phyloP scores from a whole-genome alignment of 139 green algal species.

The Tetradesmus obliquus region DNA sequence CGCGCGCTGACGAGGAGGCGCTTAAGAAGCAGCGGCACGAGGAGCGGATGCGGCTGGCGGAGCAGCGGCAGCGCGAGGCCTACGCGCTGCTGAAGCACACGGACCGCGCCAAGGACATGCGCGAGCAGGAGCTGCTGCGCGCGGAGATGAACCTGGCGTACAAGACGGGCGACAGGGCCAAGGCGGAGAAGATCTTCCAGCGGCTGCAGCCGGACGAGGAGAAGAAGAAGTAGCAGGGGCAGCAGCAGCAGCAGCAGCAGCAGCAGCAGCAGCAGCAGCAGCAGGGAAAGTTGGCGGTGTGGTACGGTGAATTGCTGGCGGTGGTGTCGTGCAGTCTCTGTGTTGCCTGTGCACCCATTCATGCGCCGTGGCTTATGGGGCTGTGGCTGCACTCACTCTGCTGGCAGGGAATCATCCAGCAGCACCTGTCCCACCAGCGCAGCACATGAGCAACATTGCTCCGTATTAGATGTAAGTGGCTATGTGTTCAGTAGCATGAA shows the following conservation, averaged over 20 bases:
- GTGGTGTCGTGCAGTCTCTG: too few species aligned
- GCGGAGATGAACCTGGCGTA: slow-evolving; percentile 88
- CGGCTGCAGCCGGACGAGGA: slow-evolving; percentile 74
- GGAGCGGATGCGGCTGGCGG: slow-evolving; percentile 60
- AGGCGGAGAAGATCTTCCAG: slow-evolving; percentile 64
- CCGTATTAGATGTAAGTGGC: too few species aligned
- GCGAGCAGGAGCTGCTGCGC: slow-evolving; percentile 77
- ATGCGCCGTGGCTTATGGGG: too few species aligned
- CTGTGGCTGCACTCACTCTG: too few species aligned
- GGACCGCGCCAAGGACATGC: slow-evolving; percentile 72
- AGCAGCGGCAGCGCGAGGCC: slow-evolving; percentile 71
- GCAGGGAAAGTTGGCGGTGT: too few species aligned
- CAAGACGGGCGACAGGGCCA: slow-evolving; percentile 79
- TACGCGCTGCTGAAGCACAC: slow-evolving; percentile 79
- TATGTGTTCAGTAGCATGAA: too few species aligned
- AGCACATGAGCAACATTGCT: too few species aligned
- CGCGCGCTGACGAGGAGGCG: slow-evolving; percentile 74
- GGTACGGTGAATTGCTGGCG: too few species aligned
- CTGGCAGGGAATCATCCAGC: too few species aligned
- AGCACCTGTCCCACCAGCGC: too few species aligned
- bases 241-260: neutral
- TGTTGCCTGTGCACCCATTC: too few species aligned
- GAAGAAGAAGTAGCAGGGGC: slow-evolving; percentile 39
- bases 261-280: neutral
- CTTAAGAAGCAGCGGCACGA: slow-evolving; percentile 63